These are phyloP conservation scores for Penstemon newberryi DNA, from an alignment of 257 asterid genomes.

Conservation along the genomic window DNA sequence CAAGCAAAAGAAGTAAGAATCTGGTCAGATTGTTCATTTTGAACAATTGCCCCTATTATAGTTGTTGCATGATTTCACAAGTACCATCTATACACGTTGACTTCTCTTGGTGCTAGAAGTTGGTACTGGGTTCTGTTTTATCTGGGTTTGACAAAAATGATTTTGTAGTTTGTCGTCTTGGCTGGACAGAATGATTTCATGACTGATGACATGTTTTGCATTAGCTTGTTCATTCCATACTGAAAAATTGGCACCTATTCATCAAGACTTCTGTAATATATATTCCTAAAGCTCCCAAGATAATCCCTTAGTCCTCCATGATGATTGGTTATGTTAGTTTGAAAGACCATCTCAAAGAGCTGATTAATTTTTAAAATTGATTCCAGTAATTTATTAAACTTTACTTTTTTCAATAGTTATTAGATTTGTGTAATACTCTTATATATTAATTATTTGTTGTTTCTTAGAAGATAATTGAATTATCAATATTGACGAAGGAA, in stretches of 20 bases:
- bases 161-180: background rate
- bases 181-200: constrained; percentile 5
- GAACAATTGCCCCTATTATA: background rate
- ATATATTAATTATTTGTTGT: no score
- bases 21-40: background rate
- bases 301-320: no score
- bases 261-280: no score
- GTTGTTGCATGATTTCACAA: background rate
- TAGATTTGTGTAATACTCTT: no score
- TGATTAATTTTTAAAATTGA: no score
- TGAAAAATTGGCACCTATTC: no score
- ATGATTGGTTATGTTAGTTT: background rate
- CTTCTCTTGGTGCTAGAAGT: background rate
- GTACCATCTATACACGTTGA: background rate
- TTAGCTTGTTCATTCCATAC: background rate
- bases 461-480: no score
- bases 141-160: background rate
- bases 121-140: background rate
- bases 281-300: no score
- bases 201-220: constrained; percentile 11
- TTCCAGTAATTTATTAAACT: no score
- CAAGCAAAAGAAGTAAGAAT: background rate
- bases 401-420: background rate
- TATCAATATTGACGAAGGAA: background rate
- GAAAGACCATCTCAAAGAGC: constrained; percentile 3